phyloP scores from a whole-genome alignment of 106 monocot species.

The Vanilla planifolia region DNA sequence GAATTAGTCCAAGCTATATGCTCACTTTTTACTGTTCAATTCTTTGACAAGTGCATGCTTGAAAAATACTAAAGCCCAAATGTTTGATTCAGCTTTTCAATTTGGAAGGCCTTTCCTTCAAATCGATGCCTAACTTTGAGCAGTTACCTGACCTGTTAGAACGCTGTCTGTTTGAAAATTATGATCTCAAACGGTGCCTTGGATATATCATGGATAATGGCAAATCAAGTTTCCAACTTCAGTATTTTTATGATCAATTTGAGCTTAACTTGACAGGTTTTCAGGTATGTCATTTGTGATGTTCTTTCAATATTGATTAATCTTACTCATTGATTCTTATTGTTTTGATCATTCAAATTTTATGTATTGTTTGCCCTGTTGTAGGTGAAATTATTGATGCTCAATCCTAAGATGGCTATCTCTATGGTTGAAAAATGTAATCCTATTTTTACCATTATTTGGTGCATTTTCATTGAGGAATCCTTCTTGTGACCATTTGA shows the following conservation, averaged over 20 bases:
- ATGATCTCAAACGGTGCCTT: neutral
- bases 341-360: neutral
- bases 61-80: no score
- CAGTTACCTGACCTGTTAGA: slow-evolving; percentile 16
- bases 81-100: slow-evolving; percentile 38
- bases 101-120: slow-evolving; percentile 22
- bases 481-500: slow-evolving; percentile 55
- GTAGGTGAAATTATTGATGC: slow-evolving; percentile 36
- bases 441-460: slow-evolving; percentile 21
- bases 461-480: slow-evolving; percentile 71
- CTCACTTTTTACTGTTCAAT: no score
- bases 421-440: slow-evolving; percentile 54
- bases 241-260: slow-evolving; percentile 62
- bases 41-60: no score
- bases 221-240: slow-evolving; percentile 10
- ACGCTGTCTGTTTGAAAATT: slow-evolving; percentile 6
- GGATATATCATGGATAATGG: slow-evolving; percentile 14
- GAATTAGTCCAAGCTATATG: no score
- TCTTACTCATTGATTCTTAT: neutral
- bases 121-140: slow-evolving; percentile 16
- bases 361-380: neutral
- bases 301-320: neutral
- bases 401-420: slow-evolving; percentile 12
- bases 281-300: no score
- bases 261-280: slow-evolving; percentile 45